phyloP scores from a whole-genome alignment of 768 basidiomycete genomes.

The Boletus patriciae region DNA sequence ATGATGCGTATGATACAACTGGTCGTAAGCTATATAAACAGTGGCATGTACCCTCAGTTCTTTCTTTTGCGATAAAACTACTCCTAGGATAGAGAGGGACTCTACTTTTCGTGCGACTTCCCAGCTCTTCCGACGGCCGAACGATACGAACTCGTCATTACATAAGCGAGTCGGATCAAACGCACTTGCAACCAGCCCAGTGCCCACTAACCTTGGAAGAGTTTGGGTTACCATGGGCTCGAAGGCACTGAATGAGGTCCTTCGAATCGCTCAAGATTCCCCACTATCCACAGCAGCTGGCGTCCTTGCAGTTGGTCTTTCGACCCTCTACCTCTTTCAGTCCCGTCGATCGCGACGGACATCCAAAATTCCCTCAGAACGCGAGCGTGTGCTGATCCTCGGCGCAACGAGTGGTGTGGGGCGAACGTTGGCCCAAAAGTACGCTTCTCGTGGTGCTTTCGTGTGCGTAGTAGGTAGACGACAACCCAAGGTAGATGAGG shows the following conservation, averaged over 20 bases:
- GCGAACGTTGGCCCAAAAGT: conserved; percentile 62
- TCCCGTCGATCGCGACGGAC: conserved; percentile 30
- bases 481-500: conserved; percentile 51
- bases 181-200: not conserved
- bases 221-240: conserved; percentile 3
- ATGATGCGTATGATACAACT: too few relatives aligned
- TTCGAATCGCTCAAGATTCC: conserved; percentile 3
- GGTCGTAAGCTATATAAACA: too few relatives aligned
- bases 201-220: not conserved
- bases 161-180: not conserved
- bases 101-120: too few relatives aligned
- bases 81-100: too few relatives aligned
- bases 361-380: conserved; percentile 36
- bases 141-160: conserved; percentile 4
- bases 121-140: too few relatives aligned
- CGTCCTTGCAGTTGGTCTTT: conserved; percentile 14
- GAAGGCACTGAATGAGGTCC: conserved; percentile 2
- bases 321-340: conserved; percentile 19
- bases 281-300: conserved; percentile 12
- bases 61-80: too few relatives aligned
- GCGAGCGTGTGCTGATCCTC: conserved; percentile 77
- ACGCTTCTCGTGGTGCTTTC: conserved; percentile 71
- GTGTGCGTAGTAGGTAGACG: conserved; percentile 76
- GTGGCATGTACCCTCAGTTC: too few relatives aligned
- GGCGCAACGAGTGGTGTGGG: conserved; percentile 89